These are phyloP conservation scores for Geum urbanum DNA, from an alignment of 306 rosid species.

Conservation along the genomic window DNA sequence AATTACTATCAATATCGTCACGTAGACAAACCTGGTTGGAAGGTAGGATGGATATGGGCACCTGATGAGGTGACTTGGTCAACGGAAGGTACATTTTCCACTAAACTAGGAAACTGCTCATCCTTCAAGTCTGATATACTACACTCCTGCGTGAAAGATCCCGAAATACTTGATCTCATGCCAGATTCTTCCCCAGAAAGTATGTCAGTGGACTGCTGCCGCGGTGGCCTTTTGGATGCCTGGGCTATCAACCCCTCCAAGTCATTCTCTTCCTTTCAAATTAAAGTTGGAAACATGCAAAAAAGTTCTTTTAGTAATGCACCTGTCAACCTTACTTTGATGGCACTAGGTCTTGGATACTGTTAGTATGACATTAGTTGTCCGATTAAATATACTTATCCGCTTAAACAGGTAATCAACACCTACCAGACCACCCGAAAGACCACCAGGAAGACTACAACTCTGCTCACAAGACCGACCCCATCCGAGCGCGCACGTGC, in stretches of 20 bases:
- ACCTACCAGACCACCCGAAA: too few species aligned
- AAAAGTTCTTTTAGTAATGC: conserved; percentile 26
- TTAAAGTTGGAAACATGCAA: conserved; percentile 47
- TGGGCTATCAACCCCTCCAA: conserved; percentile 38
- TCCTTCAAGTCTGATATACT: conserved; percentile 40
- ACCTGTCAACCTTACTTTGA: conserved; percentile 53
- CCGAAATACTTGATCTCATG: conserved; percentile 51
- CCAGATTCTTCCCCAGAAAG: conserved; percentile 36
- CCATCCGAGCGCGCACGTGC: too few species aligned
- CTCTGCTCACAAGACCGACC: too few species aligned
- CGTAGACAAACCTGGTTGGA: conserved; percentile 73
- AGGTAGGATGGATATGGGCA: conserved; percentile 67
- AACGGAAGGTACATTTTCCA: conserved; percentile 69
- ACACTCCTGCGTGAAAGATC: conserved; percentile 61
- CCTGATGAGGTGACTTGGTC: conserved; percentile 67
- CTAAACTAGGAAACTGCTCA: conserved; percentile 56
- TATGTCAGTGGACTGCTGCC: conserved; percentile 60
- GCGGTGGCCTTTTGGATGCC: conserved; percentile 61
- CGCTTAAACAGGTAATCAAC: too few species aligned
- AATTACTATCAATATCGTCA: conserved; percentile 62
- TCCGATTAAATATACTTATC: too few species aligned
- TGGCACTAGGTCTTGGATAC: conserved; percentile 78
- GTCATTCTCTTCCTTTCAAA: conserved; percentile 63
- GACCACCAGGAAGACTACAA: too few species aligned
- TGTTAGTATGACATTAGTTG: too few species aligned